These are phyloP conservation scores for Halophytophthora polymorphica DNA, from an alignment of 352 stramenopile genomes.

Conservation along the genomic window DNA sequence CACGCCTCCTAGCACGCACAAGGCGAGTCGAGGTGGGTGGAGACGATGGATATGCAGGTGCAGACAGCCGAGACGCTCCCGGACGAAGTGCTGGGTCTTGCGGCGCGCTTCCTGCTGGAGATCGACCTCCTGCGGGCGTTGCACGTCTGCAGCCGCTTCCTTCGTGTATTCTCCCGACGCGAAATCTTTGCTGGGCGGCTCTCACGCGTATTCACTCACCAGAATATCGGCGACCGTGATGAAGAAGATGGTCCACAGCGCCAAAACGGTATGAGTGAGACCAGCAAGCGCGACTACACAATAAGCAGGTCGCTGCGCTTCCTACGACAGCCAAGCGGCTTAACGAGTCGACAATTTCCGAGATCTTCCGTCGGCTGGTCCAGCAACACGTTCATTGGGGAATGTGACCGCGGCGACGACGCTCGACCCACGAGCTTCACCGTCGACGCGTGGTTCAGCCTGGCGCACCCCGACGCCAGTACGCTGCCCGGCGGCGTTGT, in stretches of 20 bases:
- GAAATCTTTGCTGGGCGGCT: slow-evolving; percentile 17
- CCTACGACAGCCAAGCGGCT: slow-evolving; percentile 5
- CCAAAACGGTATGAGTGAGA: background rate
- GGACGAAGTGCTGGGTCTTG: slow-evolving; percentile 17
- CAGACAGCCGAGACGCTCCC: slow-evolving; percentile 19
- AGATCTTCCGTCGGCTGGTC: slow-evolving; percentile 12
- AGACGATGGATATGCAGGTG: slow-evolving; percentile 12
- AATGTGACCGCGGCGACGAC: slow-evolving; percentile 25
- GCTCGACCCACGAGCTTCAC: slow-evolving; percentile 23
- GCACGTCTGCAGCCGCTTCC: slow-evolving; percentile 15
- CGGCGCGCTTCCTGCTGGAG: slow-evolving; percentile 18
- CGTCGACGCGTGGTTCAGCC: slow-evolving; percentile 51
- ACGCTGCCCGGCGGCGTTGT: slow-evolving; percentile 38
- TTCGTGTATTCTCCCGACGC: slow-evolving; percentile 5
- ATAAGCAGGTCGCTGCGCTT: slow-evolving; percentile 14
- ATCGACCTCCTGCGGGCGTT: slow-evolving; percentile 28
- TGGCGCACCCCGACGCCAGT: slow-evolving; percentile 24
- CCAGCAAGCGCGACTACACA: slow-evolving; percentile 14
- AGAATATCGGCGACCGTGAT: slow-evolving; percentile 1
- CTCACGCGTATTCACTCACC: slow-evolving; percentile 19
- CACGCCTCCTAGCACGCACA: background rate
- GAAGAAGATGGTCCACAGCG: slow-evolving; percentile 4
- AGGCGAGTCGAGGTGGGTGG: background rate
- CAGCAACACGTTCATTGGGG: slow-evolving; percentile 23
- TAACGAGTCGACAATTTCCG: background rate